Percentiles rank a stretch among this genome's conserved stretches.
Conservation (phyloP, 805 yeast genomes). For the Danielia reshetovae region DNA sequence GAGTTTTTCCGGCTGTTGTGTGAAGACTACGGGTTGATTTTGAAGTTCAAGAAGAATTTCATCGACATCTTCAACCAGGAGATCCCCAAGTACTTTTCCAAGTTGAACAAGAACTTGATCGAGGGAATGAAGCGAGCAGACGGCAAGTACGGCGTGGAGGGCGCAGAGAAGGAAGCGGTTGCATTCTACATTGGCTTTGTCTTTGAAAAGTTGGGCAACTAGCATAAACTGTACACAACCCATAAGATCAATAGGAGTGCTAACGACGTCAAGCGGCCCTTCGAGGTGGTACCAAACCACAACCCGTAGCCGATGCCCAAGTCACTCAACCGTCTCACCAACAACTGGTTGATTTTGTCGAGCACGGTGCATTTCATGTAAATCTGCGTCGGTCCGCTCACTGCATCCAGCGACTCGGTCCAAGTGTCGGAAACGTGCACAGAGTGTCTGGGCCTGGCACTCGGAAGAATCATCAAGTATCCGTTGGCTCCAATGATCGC, state of each 20-base stretch:
- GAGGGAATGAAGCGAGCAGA: constrained; percentile 72
- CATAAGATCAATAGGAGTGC: constrained; percentile 12
- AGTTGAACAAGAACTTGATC: constrained; percentile 54
- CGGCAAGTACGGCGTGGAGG: constrained; percentile 83
- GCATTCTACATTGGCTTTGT: constrained; percentile 85
- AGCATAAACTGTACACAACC: constrained; percentile 4
- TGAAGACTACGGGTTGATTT: constrained; percentile 72
- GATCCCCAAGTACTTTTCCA: constrained; percentile 60
- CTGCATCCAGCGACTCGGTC: constrained; percentile 9
- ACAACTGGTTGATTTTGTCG: constrained; percentile 24
- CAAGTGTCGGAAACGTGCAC: not conserved
- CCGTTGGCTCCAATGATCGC: constrained; percentile 15
- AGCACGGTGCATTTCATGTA: constrained; percentile 32
- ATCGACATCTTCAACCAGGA: constrained; percentile 78
- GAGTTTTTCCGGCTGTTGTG: constrained; percentile 81
- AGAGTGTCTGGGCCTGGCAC: not conserved
- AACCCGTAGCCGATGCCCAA: constrained; percentile 29
- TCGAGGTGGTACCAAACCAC: constrained; percentile 31
- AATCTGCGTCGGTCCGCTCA: constrained; percentile 39
- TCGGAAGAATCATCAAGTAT: constrained; percentile 12
- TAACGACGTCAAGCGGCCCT: constrained; percentile 28
- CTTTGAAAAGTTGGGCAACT: constrained; percentile 54
- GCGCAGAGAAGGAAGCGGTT: constrained; percentile 85
- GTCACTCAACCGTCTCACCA: constrained; percentile 27
- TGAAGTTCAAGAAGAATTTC: constrained; percentile 72